These are phyloP conservation scores for Barnettozyma californica DNA, from an alignment of 805 yeast species.

Conservation along the genomic window DNA sequence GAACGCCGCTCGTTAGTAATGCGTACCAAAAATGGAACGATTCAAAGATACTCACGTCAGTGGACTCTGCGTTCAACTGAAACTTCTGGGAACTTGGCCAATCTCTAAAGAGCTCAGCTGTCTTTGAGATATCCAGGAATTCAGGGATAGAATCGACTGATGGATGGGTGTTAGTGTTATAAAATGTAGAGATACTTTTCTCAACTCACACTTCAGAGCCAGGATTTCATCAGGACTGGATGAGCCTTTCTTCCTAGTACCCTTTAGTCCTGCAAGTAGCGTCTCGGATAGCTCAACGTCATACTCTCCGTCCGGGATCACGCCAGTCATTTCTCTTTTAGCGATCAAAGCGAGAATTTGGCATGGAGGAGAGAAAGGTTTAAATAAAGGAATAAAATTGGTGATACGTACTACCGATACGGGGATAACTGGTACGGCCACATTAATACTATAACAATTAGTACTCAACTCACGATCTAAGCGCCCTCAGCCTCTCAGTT, in stretches of 20 bases:
- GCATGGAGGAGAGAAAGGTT: background rate
- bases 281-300: conserved; percentile 17
- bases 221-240: conserved; percentile 17
- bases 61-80: conserved; percentile 15
- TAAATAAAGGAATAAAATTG: background rate
- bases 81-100: conserved; percentile 5
- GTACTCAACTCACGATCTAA: conserved; percentile 41
- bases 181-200: background rate
- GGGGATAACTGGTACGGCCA: background rate
- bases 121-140: conserved; percentile 10
- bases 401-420: background rate
- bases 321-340: background rate
- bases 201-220: conserved; percentile 20
- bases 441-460: background rate
- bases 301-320: conserved; percentile 24
- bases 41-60: conserved; percentile 8
- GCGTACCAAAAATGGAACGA: background rate
- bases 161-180: background rate
- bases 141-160: conserved; percentile 14
- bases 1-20: background rate
- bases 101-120: conserved; percentile 11
- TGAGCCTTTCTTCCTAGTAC: conserved; percentile 2
- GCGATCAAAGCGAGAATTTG: background rate
- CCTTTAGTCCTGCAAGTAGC: conserved; percentile 9
- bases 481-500: conserved; percentile 84